These are phyloP conservation scores for Hemisphaericaspora xylanilytica DNA, from an alignment of 1,139 yeast genomes.

Conservation along the genomic window DNA sequence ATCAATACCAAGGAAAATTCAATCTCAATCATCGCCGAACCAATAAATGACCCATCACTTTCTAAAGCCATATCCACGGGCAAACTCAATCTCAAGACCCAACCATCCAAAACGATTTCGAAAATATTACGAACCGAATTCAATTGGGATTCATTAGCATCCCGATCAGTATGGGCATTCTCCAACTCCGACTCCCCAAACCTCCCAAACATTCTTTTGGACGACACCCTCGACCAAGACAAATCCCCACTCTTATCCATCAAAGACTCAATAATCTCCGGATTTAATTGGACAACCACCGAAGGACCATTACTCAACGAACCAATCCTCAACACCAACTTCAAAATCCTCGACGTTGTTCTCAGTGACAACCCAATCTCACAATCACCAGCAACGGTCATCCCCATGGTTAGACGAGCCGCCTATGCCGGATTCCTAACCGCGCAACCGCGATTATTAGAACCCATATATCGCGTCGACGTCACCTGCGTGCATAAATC, in stretches of 20 bases:
- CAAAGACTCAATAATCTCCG: conserved; percentile 61
- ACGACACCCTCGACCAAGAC: conserved; percentile 78
- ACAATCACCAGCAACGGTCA: conserved; percentile 69
- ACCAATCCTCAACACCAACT: conserved; percentile 67
- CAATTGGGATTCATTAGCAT: conserved; percentile 81
- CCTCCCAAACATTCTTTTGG: conserved; percentile 59
- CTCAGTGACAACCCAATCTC: conserved; percentile 48
- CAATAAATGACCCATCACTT: conserved; percentile 52
- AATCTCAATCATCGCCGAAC: conserved; percentile 78
- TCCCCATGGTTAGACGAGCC: conserved; percentile 81
- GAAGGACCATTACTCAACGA: conserved; percentile 95
- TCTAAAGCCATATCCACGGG: conserved; percentile 59
- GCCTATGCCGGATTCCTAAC: conserved; percentile 79
- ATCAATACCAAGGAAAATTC: conserved; percentile 54
- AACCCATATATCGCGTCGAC: conserved; percentile 72
- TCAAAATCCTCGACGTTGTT: conserved; percentile 64
- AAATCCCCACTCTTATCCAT: conserved; percentile 45
- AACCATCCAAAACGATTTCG: conserved; percentile 45
- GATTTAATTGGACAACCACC: conserved; percentile 78
- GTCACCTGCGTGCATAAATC: conserved; percentile 54
- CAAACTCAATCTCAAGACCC: conserved; percentile 29
- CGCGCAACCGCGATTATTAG: conserved; percentile 77
- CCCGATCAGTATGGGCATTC: conserved; percentile 80
- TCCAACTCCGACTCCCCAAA: conserved; percentile 57
- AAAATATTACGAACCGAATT: conserved; percentile 56